Percentiles rank a stretch among this genome's conserved stretches.
Conservation (phyloP, 2,329 filamentous ascomycete species). For the Colletotrichum sublineola region DNA sequence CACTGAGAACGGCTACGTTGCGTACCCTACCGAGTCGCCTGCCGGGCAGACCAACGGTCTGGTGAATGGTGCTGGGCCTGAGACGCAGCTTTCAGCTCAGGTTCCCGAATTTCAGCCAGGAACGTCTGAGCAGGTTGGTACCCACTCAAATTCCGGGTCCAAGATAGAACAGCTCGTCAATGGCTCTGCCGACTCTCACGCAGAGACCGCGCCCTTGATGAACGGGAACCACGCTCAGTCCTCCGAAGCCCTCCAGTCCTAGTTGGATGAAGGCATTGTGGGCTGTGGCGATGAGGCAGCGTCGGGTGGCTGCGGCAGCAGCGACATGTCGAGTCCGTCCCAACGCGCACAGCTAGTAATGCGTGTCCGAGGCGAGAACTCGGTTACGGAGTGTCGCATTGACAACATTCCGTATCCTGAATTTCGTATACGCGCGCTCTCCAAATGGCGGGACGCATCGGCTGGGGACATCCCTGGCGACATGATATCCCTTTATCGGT, state of each 20-base stretch:
- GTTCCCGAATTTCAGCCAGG: constrained; percentile 73
- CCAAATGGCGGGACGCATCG: constrained; percentile 52
- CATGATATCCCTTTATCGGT: constrained; percentile 78
- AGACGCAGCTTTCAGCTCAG: constrained; percentile 70
- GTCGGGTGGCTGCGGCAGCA: constrained; percentile 15
- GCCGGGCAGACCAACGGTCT: constrained; percentile 53
- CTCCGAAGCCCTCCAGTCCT: constrained; percentile 41
- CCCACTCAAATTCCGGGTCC: background rate
- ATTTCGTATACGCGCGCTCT: constrained; percentile 56
- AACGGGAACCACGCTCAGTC: constrained; percentile 49
- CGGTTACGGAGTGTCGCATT: constrained; percentile 24
- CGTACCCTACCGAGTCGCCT: constrained; percentile 40
- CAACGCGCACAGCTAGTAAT: constrained; percentile 38
- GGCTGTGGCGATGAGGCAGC: constrained; percentile 26
- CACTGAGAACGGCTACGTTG: constrained; percentile 33
- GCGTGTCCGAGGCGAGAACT: constrained; percentile 18
- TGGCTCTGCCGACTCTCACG: constrained; percentile 46
- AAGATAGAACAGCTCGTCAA: constrained; percentile 35
- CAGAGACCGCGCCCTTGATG: constrained; percentile 43
- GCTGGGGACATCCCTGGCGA: constrained; percentile 61
- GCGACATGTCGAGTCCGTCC: constrained; percentile 31
- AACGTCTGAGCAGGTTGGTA: constrained; percentile 16
- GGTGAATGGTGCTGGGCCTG: constrained; percentile 47
- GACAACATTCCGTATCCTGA: constrained; percentile 49
- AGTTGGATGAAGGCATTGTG: constrained; percentile 40